Conservation (phyloP, 495 filamentous ascomycete genomes). For the Penicillium turbatum region DNA sequence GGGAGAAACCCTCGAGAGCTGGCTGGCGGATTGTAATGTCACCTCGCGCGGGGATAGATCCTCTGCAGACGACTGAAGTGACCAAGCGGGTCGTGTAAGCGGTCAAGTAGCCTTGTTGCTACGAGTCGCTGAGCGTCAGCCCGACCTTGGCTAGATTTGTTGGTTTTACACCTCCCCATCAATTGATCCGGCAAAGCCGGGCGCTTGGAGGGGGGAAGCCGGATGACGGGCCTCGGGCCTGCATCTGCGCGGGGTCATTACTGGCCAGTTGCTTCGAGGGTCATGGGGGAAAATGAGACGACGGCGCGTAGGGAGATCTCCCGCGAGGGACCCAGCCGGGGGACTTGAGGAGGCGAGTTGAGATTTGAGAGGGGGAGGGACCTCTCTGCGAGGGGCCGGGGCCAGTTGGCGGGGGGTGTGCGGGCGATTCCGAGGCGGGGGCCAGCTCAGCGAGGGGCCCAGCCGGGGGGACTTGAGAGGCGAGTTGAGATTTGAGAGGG, state of each 20-base stretch:
- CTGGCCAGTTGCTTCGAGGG: not conserved
- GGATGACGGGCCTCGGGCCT: not conserved
- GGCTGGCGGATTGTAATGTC: constrained; percentile 56
- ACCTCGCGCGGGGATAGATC: constrained; percentile 58
- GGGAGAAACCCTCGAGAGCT: constrained; percentile 6
- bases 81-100: constrained; percentile 55
- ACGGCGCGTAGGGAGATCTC: not conserved
- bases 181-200: constrained; percentile 7
- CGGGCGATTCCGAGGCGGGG: not conserved
- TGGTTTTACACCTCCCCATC: constrained; percentile 18
- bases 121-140: constrained; percentile 61
- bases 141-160: constrained; percentile 48
- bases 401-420: not conserved
- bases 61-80: constrained; percentile 63
- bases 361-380: no score
- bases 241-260: not conserved
- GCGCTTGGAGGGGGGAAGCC: not conserved
- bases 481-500: no score
- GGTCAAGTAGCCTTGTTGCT: constrained; percentile 63
- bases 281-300: not conserved
- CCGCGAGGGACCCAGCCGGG: no score
- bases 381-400: no score
- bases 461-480: no score
- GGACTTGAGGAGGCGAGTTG: no score
- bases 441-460: no score